A percentile compares a stretch with the other conserved stretches of the same genome.
phyloP scores from a whole-genome alignment of 257 asterid species.

The Fraxinus cuspidata region DNA sequence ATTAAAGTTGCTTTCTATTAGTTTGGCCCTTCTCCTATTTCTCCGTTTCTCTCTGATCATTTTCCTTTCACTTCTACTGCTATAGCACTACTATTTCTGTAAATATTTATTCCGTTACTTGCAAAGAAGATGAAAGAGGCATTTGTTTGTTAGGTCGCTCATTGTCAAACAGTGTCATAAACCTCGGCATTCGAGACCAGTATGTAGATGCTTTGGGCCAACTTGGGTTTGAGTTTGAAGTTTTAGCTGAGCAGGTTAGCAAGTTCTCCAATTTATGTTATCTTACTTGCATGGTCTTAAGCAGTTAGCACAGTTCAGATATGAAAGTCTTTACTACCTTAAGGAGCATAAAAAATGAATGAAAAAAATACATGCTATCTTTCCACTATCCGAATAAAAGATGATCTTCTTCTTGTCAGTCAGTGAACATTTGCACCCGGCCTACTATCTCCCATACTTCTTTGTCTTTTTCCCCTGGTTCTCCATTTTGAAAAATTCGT shows the following conservation, averaged over 20 bases:
- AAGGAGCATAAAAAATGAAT: neutral
- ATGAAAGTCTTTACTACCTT: neutral
- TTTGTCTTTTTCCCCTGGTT: neutral
- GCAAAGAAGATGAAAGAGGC: slow-evolving; percentile 3
- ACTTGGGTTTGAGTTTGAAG: slow-evolving; percentile 56
- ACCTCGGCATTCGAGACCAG: slow-evolving; percentile 53
- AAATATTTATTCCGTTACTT: neutral
- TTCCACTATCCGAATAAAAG: neutral
- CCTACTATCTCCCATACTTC: neutral
- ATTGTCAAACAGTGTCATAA: slow-evolving; percentile 51
- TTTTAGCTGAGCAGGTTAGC: slow-evolving; percentile 55
- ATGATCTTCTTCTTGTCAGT: neutral
- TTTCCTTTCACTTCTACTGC: neutral
- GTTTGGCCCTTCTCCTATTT: neutral
- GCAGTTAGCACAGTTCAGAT: neutral
- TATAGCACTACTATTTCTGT: neutral
- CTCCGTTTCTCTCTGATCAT: neutral
- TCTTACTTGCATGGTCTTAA: neutral
- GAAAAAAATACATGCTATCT: neutral
- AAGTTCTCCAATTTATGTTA: slow-evolving; percentile 9
- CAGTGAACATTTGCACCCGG: neutral
- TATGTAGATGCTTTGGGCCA: slow-evolving; percentile 51
- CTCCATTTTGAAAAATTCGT: neutral
- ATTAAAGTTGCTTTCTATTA: neutral
- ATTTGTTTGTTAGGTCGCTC: slow-evolving; percentile 46